Percentiles rank a stretch among this genome's conserved stretches.
phyloP scores from a whole-genome alignment of 345 rosid species.

The Clausena lansium region DNA sequence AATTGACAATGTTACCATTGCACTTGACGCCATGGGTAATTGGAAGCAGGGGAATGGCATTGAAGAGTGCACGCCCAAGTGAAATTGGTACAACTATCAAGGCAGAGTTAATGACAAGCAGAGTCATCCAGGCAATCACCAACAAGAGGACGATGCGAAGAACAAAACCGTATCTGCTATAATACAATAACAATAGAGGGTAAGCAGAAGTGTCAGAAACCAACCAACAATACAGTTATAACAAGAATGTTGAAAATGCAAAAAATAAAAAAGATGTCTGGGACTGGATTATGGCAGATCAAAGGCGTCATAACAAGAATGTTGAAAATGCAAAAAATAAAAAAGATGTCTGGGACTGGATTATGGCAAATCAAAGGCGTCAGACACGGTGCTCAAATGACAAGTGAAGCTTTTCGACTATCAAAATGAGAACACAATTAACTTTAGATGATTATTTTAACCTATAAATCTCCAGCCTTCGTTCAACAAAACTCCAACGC shows the following conservation, averaged over 20 bases:
- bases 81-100: constrained; percentile 86
- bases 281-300: neutral
- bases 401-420: neutral
- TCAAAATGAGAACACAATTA: neutral
- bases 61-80: constrained; percentile 93
- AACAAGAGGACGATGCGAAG: constrained; percentile 77
- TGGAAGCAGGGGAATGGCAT: constrained; percentile 89
- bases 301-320: neutral
- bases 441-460: neutral
- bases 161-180: constrained; percentile 85
- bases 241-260: neutral
- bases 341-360: neutral
- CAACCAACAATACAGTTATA: neutral
- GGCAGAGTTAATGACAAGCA: constrained; percentile 88
- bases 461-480: neutral
- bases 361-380: neutral
- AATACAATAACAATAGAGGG: constrained; percentile 17
- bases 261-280: neutral
- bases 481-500: neutral
- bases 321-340: neutral
- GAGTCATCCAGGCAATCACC: constrained; percentile 95
- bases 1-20: constrained; percentile 59
- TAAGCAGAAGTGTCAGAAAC: neutral
- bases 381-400: neutral
- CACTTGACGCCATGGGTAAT: constrained; percentile 97